Evolutionary conservation across 768 basidiomycete genomes (phyloP), one percentile per base, ranked within the genome.

Genomic region (Mycena rebaudengoi): DNA sequence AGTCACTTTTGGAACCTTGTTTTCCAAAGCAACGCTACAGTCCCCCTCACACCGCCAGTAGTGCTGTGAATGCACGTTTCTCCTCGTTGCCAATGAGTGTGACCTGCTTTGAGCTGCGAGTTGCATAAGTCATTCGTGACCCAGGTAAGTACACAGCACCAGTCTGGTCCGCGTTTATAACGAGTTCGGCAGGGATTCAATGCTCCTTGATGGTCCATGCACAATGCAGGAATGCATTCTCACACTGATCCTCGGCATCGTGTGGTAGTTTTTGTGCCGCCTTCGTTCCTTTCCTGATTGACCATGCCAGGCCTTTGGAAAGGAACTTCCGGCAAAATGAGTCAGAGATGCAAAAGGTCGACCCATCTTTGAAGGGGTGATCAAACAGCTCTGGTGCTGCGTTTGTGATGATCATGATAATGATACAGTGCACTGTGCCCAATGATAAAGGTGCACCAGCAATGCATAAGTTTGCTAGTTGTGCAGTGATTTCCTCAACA

Each of bases 51-150:
- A 76, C 63, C 7, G 63, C 66, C n/a, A 75, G 69, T 20, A 73
- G 23, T 1, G 78, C 33, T 1, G 78, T 79, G 65, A 78, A 75
- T 18, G 78, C 77, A 0, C 72, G 56, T 60, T 79, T 66, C 30
- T 66, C 65, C 21, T 62, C 60, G 21, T 55, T 62, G 1, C 64
- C 64, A 14, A 53, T 37, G 11, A 60, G 52, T 13, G 13, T 28
- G 13, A 66, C 59, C 41, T 75, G 72, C 28, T 70, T 67, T 6
- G 67, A 33, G 1, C 70, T 69, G 10, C 28, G 61, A 16, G 49
- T 35, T 3, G 62, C 60, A 29, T 43, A 74, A 11, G 70, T 73
- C 16, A 28, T 66, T 25, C 37, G 39, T 12, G 25, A 46, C 58
- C 49, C 64, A 20, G 64, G 65, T 6, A 54, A 25, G 40, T 64